Percentiles rank a stretch among this genome's conserved stretches.
These are phyloP conservation scores for Babesia ovis DNA, from an alignment of 169 alveolate species.

Conservation along the genomic window DNA sequence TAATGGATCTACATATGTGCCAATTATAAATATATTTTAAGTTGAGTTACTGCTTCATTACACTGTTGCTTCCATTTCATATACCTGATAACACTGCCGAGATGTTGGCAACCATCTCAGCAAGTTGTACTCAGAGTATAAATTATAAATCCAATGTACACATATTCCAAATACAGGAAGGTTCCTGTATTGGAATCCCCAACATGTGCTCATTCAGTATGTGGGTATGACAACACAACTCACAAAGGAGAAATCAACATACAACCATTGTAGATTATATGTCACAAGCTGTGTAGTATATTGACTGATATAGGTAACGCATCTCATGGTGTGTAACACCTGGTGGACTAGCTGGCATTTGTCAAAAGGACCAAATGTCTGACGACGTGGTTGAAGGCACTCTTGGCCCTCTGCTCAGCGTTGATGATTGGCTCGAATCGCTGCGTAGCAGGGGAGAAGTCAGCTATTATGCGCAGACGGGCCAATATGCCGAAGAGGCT, in stretches of 20 bases:
- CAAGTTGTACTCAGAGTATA: not conserved
- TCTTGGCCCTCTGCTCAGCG: conserved; percentile 31
- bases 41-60: too few species aligned
- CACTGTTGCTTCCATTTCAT: too few species aligned
- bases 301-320: not conserved
- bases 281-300: not conserved
- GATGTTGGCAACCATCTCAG: too few species aligned
- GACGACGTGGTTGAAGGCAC: conserved; percentile 34
- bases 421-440: conserved; percentile 12
- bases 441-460: conserved; percentile 2
- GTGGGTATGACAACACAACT: not conserved
- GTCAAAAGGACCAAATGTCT: conserved; percentile 15
- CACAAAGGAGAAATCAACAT: not conserved
- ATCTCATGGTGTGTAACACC: not conserved
- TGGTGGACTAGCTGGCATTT: not conserved
- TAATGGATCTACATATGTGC: too few species aligned
- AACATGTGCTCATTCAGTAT: not conserved
- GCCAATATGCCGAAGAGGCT: conserved; percentile 19
- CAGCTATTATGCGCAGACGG: conserved; percentile 12
- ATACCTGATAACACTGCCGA: too few species aligned
- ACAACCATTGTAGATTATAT: not conserved
- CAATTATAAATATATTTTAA: too few species aligned
- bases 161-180: not conserved
- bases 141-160: not conserved
- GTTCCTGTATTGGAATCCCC: not conserved